Evolutionary conservation across 352 stramenopile genomes (phyloP), one percentile per base, ranked within the genome.

Genomic region (Pythium brassicae): DNA sequence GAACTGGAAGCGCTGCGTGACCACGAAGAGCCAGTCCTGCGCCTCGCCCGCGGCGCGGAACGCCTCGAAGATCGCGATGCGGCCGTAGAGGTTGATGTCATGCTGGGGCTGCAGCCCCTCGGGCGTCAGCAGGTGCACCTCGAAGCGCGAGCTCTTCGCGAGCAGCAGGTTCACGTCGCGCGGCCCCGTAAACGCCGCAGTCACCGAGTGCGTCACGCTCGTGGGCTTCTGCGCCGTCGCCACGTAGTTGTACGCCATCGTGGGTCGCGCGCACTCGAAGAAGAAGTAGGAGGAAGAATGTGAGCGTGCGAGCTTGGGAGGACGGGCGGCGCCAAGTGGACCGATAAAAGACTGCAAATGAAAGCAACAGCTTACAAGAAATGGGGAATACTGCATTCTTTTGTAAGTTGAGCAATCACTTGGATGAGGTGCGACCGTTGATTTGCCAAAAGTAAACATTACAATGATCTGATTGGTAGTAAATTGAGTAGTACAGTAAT

Each of bases 201-300:
- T 95, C n/a, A 97, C 69, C 59, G 88, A 91, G 71, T 97, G 87
- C 32, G 88, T 96, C 26, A 98, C 90, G 65, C 82, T 91, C 53
- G 92, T 98, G 46, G 91, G 87, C 72, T 96, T 96, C 62, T 97
- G 92, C 42, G 91, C 87, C 48, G 91, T 97, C 39, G 94, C 92
- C 39, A 98, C 92, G 80, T 98, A 98, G 66, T 92, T 95, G 67
- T 89, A 93, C 32, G 81, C 69, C 83, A 93, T 91, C 22, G 40
- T 26, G 40, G 6, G 40, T 45, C 17, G 39, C 32, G 32, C 32
- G 14, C 32, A 37, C 32, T 15, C 23, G 44, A 19, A 54, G 34
- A 39, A 17, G 17, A 43, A 34, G 26, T 7, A 37, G 32, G 32
- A 37, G 32, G 32, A 37, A 37, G 32, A 45, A 12, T 40, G 35